These are phyloP conservation scores for Diplodia sapinea DNA, from an alignment of 2,329 filamentous ascomycete species.

Conservation along the genomic window DNA sequence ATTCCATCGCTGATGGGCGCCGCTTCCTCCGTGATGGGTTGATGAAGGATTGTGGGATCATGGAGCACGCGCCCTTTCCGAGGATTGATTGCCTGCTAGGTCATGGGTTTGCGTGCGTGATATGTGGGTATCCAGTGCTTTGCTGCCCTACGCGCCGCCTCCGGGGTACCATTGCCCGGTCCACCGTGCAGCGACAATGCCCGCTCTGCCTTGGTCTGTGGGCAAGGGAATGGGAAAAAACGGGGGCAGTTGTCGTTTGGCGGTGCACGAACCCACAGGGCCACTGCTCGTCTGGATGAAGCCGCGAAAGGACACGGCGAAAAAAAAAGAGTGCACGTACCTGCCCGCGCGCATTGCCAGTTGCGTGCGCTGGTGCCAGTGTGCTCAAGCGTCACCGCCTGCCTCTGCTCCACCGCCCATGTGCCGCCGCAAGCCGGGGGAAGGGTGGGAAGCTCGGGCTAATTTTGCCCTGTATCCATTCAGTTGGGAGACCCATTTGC, in stretches of 20 bases:
- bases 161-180: background rate
- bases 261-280: conserved; percentile 2
- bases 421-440: background rate
- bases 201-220: background rate
- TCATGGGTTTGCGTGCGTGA: conserved; percentile 2
- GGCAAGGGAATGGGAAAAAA: background rate
- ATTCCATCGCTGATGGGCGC: background rate
- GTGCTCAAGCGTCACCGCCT: conserved; percentile 18
- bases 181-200: background rate
- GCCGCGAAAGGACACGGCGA: conserved; percentile 2
- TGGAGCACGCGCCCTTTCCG: background rate
- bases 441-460: conserved; percentile 1
- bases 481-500: background rate
- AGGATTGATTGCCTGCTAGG: background rate
- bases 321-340: background rate
- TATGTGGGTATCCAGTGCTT: background rate
- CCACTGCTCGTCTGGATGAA: conserved; percentile 23
- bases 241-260: background rate
- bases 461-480: background rate
- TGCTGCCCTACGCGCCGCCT: background rate
- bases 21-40: background rate
- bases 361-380: conserved; percentile 1
- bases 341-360: background rate
- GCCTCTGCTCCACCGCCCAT: conserved; percentile 2
- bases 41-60: conserved; percentile 3